A percentile compares a stretch with the other conserved stretches of the same genome.
Evolutionary conservation across 2,329 filamentous ascomycete species (phyloP).

Genomic region (Aureobasidium sp.): DNA sequence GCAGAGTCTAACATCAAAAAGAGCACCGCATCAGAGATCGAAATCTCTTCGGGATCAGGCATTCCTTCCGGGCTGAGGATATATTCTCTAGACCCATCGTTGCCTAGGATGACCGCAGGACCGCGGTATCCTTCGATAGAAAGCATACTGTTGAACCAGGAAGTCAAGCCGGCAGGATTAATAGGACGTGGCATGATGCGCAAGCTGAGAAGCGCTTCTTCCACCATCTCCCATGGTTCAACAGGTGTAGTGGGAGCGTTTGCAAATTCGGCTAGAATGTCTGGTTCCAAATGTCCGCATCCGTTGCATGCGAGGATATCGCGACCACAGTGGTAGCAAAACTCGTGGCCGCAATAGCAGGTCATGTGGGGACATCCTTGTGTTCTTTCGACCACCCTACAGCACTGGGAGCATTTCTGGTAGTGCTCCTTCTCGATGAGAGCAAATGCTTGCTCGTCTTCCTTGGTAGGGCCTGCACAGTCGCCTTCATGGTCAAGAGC

Average conservation of each 20-base stretch:
- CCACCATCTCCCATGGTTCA: neutral
- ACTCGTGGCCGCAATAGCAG: neutral
- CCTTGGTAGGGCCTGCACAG: neutral
- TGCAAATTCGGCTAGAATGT: neutral
- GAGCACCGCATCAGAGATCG: neutral
- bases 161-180: neutral
- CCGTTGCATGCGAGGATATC: neutral
- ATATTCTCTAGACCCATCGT: neutral
- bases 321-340: neutral
- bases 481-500: neutral
- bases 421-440: neutral
- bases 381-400: neutral
- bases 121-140: neutral
- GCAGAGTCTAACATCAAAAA: neutral
- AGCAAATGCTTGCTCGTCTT: neutral
- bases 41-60: neutral
- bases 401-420: neutral
- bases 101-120: neutral
- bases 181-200: neutral
- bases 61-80: neutral
- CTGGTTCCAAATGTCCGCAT: neutral
- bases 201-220: neutral
- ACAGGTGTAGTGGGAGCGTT: neutral
- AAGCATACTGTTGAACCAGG: neutral
- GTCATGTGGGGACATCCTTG: neutral